Evolutionary conservation across 129 eudicot genomes (phyloP), one percentile per base, ranked within the genome.

Genomic region (Artemisia argyi): DNA sequence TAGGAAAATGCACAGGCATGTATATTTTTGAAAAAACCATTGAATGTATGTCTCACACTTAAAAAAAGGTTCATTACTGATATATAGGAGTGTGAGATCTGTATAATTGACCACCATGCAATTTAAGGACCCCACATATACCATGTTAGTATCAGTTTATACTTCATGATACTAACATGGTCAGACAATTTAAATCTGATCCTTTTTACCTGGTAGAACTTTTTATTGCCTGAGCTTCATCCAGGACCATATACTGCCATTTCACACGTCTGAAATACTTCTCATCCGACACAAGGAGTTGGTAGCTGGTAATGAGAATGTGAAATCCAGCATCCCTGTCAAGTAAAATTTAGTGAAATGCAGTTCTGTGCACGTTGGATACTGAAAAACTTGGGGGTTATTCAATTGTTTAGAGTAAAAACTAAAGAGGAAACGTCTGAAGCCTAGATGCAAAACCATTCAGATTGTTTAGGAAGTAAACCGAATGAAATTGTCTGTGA

Each of bases 151-250:
- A n/a, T n/a, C 32, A 14, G 47, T 28, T 61, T 14, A 26, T 60
- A 13, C 42, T 24, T 60, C 65, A 26, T 60, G 65, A 46, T 60
- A 26, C 65, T 15, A 60, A 60, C 10, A 35, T 5, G 17, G 65
- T 6, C 46, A 26, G 39, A 60, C 65, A 60, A 51, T 11, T 71
- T 32, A 28, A 60, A 55, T 42, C 73, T 22, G 51, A 48, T 39
- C 30, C 32, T 57, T 66, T 74, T 78, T 73, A 94, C 98, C 98
- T 94, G 80, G 76, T 84, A 26, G 99, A 73, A 84, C 93, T 94
- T 85, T 94, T 94, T 55, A 94, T 94, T 60, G 97, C 99, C 68
- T 94, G 99, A 35, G 99, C 99, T 85, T 94, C 99, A 90, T 94
- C 99, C 72, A 94, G 71, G 48, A 94, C 97, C 99, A 94, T 94